Evolutionary conservation across 495 filamentous ascomycete species (phyloP), one percentile per base, ranked within the genome.

Genomic region (Acidomyces sp.): DNA sequence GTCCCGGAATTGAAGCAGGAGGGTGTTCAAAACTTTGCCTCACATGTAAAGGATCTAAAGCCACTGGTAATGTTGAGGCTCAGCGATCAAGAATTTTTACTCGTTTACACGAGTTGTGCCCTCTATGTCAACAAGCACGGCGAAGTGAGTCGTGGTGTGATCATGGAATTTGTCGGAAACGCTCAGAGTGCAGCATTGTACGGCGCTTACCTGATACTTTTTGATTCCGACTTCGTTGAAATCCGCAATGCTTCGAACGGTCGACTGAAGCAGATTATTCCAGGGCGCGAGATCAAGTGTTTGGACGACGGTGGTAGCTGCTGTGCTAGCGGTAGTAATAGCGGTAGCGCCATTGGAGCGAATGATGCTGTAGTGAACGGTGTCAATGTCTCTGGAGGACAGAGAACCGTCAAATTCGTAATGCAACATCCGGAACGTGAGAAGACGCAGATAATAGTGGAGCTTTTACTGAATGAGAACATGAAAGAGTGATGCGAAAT

Each of bases 51-150:
- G 42, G 78, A 78, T 37, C 81, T 92, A 45, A 72, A 78, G 25
- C 86, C 90, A 1, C 69, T 99, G 10, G 86, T 85, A 36, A 96
- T 99, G 90, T 93, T 96, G 70, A 78, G 87, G 36, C 76, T 96
- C 36, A 85, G 79, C 38, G 86, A 93, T 32, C 76, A 77, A 28
- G 90, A 97, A 58, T 96, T 95, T 63, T 62, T 99, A 4, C 73
- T 93, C n/a, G 78, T 77, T 11, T 99, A 94, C 57, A 82, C 85
- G 39, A 85, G 94, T 56, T 94, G 88, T 46, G 90, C 85, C 16
- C 85, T 96, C 1, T 99, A 96, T 48, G 85, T 94, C 58, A 93
- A 96, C 63, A 93, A 96, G 60, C 86, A 95, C 57, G 92, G 90
- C 45, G 90, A 96, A 41, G 82, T 99, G 13, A 84, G 76, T 25